phyloP scores from a whole-genome alignment of 139 green algal species.

The Micractinium conductrix region DNA sequence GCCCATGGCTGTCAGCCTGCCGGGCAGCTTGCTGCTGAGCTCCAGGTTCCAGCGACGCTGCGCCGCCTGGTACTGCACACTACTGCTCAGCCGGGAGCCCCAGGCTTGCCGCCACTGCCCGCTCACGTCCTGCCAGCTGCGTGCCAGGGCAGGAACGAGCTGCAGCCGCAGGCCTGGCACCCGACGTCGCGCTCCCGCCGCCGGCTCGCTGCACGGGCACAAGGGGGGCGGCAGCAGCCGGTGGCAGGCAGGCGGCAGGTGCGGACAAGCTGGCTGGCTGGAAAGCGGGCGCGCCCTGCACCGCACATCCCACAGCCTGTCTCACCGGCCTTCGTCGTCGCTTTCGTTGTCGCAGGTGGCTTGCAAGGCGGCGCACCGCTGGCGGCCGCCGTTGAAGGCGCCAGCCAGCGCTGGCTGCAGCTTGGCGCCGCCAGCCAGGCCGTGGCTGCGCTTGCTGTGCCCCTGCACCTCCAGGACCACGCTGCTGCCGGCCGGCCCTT shows the following conservation, averaged over 20 bases:
- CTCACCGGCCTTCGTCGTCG: not conserved
- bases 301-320: too few relatives aligned
- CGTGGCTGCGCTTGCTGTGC: not conserved
- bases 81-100: slow-evolving; percentile 10
- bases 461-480: not conserved
- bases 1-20: not conserved
- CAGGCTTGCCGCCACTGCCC: slow-evolving; percentile 22
- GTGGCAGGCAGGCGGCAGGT: too few relatives aligned
- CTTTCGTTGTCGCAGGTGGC: slow-evolving; percentile 8
- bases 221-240: too few relatives aligned
- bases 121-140: slow-evolving; percentile 19
- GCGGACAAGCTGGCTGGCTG: too few relatives aligned
- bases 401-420: not conserved
- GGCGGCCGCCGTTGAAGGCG: not conserved
- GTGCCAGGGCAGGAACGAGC: not conserved
- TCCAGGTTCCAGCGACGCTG: slow-evolving; percentile 22
- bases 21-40: not conserved
- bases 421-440: slow-evolving; percentile 13
- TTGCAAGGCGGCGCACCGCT: too few relatives aligned
- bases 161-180: slow-evolving; percentile 14
- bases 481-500: not conserved
- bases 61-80: not conserved
- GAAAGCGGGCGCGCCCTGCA: too few relatives aligned
- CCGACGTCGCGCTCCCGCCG: not conserved
- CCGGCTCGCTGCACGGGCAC: not conserved